Evolutionary conservation across 2,329 filamentous ascomycete genomes (phyloP).

Genomic region (Alternaria arborescens): DNA sequence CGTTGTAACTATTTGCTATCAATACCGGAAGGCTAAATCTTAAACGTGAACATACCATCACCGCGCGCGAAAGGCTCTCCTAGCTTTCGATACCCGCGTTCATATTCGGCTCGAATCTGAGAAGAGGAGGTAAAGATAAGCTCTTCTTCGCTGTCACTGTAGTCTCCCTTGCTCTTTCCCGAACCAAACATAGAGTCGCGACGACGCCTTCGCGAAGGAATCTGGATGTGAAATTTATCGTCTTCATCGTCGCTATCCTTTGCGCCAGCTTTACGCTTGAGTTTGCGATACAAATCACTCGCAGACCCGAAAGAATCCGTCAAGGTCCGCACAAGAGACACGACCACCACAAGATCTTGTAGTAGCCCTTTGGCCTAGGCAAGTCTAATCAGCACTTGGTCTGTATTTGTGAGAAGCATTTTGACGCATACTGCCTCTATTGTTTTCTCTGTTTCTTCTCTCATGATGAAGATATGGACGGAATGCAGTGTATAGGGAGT

Average conservation of each 20-base stretch:
- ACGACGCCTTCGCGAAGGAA: constrained; percentile 13
- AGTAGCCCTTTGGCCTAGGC: constrained; percentile 37
- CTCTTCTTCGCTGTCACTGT: constrained; percentile 41
- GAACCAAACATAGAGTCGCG: constrained; percentile 30
- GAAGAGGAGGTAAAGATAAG: constrained; percentile 34
- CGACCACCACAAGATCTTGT: constrained; percentile 38
- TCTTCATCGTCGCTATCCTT: constrained; percentile 26
- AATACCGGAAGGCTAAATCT: background rate
- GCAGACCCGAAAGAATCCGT: constrained; percentile 43
- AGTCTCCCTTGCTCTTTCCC: constrained; percentile 24
- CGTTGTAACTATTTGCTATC: constrained; percentile 31
- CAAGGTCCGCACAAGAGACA: constrained; percentile 41
- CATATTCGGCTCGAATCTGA: constrained; percentile 40
- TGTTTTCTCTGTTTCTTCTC: constrained; percentile 27
- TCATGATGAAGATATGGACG: constrained; percentile 17
- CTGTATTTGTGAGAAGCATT: background rate
- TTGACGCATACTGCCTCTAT: constrained; percentile 21
- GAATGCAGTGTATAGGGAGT: background rate
- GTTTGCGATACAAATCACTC: constrained; percentile 41
- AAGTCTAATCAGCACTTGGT: constrained; percentile 9
- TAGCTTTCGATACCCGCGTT: constrained; percentile 39
- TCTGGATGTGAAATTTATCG: constrained; percentile 3
- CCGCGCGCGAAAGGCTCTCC: constrained; percentile 44
- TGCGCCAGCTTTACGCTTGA: constrained; percentile 33
- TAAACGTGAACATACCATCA: constrained; percentile 34